Evolutionary conservation across 495 filamentous ascomycete species (phyloP).

Genomic region (Penicillium ochrochloron): DNA sequence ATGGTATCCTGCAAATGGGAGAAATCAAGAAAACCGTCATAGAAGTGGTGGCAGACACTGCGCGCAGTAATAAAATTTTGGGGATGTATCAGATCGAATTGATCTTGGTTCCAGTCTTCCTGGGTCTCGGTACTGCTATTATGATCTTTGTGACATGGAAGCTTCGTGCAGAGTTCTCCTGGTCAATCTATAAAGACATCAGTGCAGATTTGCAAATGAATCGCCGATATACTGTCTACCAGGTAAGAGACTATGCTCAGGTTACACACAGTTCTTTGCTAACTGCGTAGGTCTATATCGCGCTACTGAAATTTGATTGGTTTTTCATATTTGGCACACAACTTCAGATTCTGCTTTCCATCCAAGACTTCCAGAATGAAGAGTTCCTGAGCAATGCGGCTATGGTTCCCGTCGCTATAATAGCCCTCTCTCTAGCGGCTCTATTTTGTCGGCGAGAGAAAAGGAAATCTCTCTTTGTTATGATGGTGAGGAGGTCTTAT

Average conservation of each 20-base stretch:
- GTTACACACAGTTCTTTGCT: not conserved
- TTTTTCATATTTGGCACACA: constrained; percentile 31
- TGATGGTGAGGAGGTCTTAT: constrained; percentile 16
- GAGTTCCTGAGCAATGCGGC: constrained; percentile 24
- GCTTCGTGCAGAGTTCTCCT: constrained; percentile 17
- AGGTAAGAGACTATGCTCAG: not conserved
- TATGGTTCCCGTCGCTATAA: constrained; percentile 22
- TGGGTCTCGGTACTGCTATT: constrained; percentile 21
- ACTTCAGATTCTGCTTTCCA: constrained; percentile 24
- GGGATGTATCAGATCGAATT: constrained; percentile 19
- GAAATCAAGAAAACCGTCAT: constrained; percentile 25
- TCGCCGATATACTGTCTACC: constrained; percentile 8
- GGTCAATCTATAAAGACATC: constrained; percentile 21
- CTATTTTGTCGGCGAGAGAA: constrained; percentile 26
- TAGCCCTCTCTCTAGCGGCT: constrained; percentile 16
- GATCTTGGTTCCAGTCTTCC: constrained; percentile 25
- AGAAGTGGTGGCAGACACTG: not conserved
- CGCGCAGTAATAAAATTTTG: constrained; percentile 13
- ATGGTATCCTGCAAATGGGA: constrained; percentile 28
- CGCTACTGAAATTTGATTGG: constrained; percentile 30
- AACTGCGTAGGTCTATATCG: constrained; percentile 25
- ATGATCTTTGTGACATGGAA: constrained; percentile 27
- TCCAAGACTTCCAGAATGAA: constrained; percentile 7
- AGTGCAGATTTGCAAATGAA: constrained; percentile 18
- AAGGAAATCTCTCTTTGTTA: constrained; percentile 15